These are phyloP conservation scores for Eimeria praecox DNA, from an alignment of 169 alveolate species.

Conservation along the genomic window DNA sequence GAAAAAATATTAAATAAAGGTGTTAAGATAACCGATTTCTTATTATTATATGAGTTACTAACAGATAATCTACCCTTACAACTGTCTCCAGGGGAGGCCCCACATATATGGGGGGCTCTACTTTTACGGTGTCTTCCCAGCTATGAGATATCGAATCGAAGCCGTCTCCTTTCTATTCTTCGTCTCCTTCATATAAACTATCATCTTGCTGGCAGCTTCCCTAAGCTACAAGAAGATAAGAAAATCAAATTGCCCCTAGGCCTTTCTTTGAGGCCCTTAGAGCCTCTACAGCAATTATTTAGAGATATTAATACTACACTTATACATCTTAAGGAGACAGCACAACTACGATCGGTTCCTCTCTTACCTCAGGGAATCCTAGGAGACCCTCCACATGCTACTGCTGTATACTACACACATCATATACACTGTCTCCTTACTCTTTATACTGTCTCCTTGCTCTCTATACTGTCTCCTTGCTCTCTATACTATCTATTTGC, in stretches of 20 bases:
- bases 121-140: constrained; percentile 84
- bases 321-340: not conserved
- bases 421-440: not conserved
- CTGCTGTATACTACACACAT: constrained; percentile 1
- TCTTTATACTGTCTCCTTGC: not conserved
- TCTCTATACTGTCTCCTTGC: not conserved
- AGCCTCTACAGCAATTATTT: constrained; percentile 83
- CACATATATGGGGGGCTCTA: constrained; percentile 85
- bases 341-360: constrained; percentile 21
- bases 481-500: not conserved
- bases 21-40: constrained; percentile 76
- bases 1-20: constrained; percentile 46
- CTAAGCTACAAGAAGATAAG: constrained; percentile 71
- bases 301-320: constrained; percentile 61
- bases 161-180: constrained; percentile 81
- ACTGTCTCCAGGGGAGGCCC: constrained; percentile 84
- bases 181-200: constrained; percentile 82
- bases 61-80: constrained; percentile 82
- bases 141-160: constrained; percentile 81
- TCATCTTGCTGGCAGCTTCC: constrained; percentile 73
- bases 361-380: constrained; percentile 46
- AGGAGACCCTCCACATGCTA: not conserved
- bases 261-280: constrained; percentile 79
- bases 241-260: constrained; percentile 68
- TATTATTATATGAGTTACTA: constrained; percentile 83